phyloP scores from a whole-genome alignment of 2,329 filamentous ascomycete species.

The Neonectria punicea region DNA sequence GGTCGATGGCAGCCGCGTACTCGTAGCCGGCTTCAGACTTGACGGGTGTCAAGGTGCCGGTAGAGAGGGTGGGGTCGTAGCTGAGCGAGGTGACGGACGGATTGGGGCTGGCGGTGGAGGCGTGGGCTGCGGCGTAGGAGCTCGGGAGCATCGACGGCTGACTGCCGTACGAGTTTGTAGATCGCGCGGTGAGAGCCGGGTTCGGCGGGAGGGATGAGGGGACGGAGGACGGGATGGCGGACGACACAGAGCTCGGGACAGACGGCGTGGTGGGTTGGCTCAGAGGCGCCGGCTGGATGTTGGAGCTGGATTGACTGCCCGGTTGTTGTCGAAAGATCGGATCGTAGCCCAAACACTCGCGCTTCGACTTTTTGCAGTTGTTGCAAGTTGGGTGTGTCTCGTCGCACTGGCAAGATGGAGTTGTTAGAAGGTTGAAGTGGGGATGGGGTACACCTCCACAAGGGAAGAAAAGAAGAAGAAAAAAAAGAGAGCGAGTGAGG shows the following conservation, averaged over 20 bases:
- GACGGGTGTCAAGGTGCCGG: constrained; percentile 45
- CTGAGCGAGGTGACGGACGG: constrained; percentile 44
- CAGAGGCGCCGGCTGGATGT: constrained; percentile 51
- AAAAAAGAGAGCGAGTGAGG: constrained; percentile 25
- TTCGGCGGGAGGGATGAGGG: constrained; percentile 37
- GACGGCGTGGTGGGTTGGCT: constrained; percentile 49
- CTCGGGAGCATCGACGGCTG: constrained; percentile 57
- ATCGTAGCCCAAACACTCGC: constrained; percentile 87
- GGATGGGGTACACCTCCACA: constrained; percentile 36
- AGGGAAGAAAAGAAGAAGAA: constrained; percentile 2
- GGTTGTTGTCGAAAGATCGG: constrained; percentile 84
- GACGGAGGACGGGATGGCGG: constrained; percentile 36
- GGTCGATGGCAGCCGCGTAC: constrained; percentile 72
- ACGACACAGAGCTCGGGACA: constrained; percentile 41
- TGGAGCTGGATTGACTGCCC: constrained; percentile 77
- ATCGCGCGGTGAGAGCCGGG: constrained; percentile 39
- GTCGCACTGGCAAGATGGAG: constrained; percentile 73
- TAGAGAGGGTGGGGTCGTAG: constrained; percentile 48
- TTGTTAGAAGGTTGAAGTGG: constrained; percentile 41
- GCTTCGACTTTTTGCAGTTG: constrained; percentile 89
- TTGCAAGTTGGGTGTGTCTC: constrained; percentile 93
- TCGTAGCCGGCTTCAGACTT: constrained; percentile 60
- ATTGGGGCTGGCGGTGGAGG: constrained; percentile 47
- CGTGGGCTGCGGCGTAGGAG: constrained; percentile 53
- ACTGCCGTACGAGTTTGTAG: constrained; percentile 56